phyloP scores from a whole-genome alignment of 306 rosid species.

The Fragaria vesca region DNA sequence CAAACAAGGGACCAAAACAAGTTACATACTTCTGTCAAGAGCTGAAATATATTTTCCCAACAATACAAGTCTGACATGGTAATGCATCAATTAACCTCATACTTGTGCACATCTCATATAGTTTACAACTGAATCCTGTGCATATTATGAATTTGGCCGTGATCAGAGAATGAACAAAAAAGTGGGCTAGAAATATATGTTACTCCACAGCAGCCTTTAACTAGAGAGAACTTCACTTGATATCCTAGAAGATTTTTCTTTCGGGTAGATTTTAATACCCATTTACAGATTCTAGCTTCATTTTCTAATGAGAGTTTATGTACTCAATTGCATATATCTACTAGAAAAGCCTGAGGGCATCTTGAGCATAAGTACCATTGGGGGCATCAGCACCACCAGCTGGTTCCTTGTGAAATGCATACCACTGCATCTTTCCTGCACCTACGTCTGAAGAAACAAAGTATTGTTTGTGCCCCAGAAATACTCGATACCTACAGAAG shows the following conservation, averaged over 20 bases:
- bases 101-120: neutral
- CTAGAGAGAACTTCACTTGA: neutral
- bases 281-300: neutral
- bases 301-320: neutral
- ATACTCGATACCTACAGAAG: conserved; percentile 85
- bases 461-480: conserved; percentile 98
- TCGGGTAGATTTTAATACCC: neutral
- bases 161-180: neutral
- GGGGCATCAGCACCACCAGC: conserved; percentile 75
- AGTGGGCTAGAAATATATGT: neutral
- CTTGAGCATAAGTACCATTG: conserved; percentile 40
- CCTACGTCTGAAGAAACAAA: conserved; percentile 98
- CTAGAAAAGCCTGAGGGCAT: conserved; percentile 24
- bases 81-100: neutral
- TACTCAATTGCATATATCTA: conserved; percentile 1
- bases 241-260: neutral
- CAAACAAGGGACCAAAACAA: conserved; percentile 1
- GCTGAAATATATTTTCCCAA: neutral
- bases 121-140: neutral
- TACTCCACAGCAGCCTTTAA: neutral
- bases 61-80: neutral
- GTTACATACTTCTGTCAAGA: neutral
- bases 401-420: conserved; percentile 82
- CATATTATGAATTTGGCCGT: neutral
- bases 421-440: conserved; percentile 99